Evolutionary conservation across 139 green algal species (phyloP), one percentile per base, ranked within the genome.

Genomic region (Edaphochlamys debaryana): DNA sequence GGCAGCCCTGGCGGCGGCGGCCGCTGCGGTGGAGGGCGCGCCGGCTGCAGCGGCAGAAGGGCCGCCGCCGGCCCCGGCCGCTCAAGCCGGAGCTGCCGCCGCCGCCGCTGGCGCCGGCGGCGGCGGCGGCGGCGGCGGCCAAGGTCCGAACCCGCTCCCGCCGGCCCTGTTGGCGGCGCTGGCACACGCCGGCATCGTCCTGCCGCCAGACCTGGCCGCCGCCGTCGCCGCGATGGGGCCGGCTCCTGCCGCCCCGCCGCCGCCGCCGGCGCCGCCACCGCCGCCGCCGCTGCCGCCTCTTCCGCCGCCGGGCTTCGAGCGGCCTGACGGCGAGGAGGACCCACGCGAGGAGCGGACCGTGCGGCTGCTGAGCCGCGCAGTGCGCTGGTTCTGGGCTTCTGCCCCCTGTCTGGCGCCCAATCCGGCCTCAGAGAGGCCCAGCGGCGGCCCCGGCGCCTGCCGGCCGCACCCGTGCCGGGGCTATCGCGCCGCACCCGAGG

Each of bases 321-420:
- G 17, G 32, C 58, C 50, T 19, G n/a, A 54, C 23, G 20, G 22
- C 29, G 45, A 78, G 38, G 70, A 64, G 11, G n/a, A 66, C 1
- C 48, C 29, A 36, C 56, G 58, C 27, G 38, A 69, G 56, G 73
- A 54, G 38, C 56, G 40, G 38, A 25, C 29, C 37, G 73, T 80
- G 56, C 73, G 73, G 73, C 52, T 69, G 54, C 56, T 80, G 37
- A 80, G 37, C 56, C 73, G 73, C 27, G 36, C 37, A 4, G 73
- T 80, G 29, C 73, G 62, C 20, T 80, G 38, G 34, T 37, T 80
- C 19, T 80, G 73, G 73, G 34, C 73, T 23, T 66, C 45, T 11
- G n/a, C 72, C 34, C 30, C 38, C 38, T 38, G 3, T 0, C 13
- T 54, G 11, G 45, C 45, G 45, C 13, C 45, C 45, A 34, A 22